A percentile compares a stretch with the other conserved stretches of the same genome.
Conservation (phyloP, 306 rosid species). For the Malus sylvestris region DNA sequence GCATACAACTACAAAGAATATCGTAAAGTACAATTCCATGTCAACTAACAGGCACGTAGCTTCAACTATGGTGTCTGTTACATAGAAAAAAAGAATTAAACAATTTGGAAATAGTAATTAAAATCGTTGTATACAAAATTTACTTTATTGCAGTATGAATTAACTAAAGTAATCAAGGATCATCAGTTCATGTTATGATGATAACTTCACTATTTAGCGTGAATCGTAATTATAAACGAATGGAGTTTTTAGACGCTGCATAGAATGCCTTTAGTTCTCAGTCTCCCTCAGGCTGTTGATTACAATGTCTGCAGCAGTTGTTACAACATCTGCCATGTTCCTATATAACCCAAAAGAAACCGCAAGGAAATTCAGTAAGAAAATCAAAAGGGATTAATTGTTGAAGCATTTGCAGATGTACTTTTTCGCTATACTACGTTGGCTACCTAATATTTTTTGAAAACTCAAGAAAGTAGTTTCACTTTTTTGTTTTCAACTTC, state of each 20-base stretch:
- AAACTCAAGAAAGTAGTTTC: too few relatives aligned
- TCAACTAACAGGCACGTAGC: neutral
- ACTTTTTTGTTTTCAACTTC: too few relatives aligned
- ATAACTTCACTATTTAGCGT: neutral
- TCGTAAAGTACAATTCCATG: neutral
- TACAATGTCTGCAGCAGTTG: constrained; percentile 47
- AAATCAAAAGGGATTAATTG: neutral
- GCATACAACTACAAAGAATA: neutral
- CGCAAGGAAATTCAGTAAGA: neutral
- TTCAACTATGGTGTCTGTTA: neutral
- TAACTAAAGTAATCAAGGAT: neutral
- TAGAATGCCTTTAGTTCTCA: constrained; percentile 35
- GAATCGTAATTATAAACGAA: neutral
- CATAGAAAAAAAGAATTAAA: neutral
- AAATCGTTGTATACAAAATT: neutral
- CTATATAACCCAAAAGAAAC: constrained; percentile 24
- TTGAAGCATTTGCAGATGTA: neutral
- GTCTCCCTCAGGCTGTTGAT: constrained; percentile 57
- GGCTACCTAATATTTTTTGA: neutral
- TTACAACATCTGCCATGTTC: constrained; percentile 61
- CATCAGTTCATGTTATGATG: neutral
- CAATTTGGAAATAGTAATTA: neutral
- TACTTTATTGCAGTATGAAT: neutral
- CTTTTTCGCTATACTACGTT: neutral
- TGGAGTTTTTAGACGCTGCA: constrained; percentile 16